A percentile compares a stretch with the other conserved stretches of the same genome.
These are phyloP conservation scores for Silene latifolia DNA, from an alignment of 148 eudicot species.

Conservation along the genomic window DNA sequence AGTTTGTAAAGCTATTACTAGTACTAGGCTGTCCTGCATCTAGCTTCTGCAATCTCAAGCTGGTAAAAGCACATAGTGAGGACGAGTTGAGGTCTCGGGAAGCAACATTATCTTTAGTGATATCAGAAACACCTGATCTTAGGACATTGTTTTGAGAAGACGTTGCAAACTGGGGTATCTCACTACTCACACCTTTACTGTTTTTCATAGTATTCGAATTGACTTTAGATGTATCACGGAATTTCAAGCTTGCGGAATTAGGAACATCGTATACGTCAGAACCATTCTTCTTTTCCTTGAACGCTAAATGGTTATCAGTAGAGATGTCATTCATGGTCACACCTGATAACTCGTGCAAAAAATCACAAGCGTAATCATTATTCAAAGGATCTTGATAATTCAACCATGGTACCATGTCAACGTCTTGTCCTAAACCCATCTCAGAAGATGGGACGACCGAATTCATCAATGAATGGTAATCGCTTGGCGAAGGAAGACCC, in stretches of 20 bases:
- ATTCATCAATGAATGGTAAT: slow-evolving; percentile 36
- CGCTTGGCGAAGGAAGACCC: slow-evolving; percentile 25
- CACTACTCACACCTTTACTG: slow-evolving; percentile 32
- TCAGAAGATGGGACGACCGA: slow-evolving; percentile 48
- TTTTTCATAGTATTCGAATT: slow-evolving; percentile 27
- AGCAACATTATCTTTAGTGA: slow-evolving; percentile 29
- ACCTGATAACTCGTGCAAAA: slow-evolving; percentile 67
- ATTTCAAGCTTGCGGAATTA: slow-evolving; percentile 26
- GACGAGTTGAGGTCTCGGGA: slow-evolving; percentile 35
- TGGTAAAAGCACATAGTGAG: slow-evolving; percentile 27
- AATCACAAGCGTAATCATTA: slow-evolving; percentile 51
- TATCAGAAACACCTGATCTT: slow-evolving; percentile 46
- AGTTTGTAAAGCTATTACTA: slow-evolving; percentile 52
- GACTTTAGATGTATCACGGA: slow-evolving; percentile 31
- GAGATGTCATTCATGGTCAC: slow-evolving; percentile 49
- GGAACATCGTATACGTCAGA: slow-evolving; percentile 27
- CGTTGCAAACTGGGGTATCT: slow-evolving; percentile 31
- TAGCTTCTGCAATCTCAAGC: slow-evolving; percentile 40
- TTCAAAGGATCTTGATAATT: slow-evolving; percentile 48
- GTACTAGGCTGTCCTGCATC: slow-evolving; percentile 37
- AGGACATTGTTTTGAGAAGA: slow-evolving; percentile 36
- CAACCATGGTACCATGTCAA: slow-evolving; percentile 71
- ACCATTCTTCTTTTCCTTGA: slow-evolving; percentile 35
- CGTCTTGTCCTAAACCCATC: slow-evolving; percentile 47
- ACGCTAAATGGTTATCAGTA: slow-evolving; percentile 30